Conservation (phyloP, 257 asterid genomes). For the Solanum tarijense region DNA sequence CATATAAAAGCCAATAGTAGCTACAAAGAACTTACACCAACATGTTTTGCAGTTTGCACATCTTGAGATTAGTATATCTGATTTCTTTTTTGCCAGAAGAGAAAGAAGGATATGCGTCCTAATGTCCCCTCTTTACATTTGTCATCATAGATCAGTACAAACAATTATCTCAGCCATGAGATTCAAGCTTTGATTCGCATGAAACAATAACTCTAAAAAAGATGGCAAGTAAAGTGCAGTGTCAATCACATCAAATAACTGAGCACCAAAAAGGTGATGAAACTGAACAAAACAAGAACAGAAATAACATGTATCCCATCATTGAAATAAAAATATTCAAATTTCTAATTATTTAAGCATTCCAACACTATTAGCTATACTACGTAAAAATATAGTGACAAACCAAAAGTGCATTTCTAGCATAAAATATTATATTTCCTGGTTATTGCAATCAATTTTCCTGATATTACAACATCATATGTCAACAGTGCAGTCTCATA, state of each 20-base stretch:
- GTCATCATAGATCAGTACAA: neutral
- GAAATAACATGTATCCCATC: neutral
- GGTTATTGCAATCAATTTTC: neutral
- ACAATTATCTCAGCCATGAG: neutral
- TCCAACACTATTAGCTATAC: neutral
- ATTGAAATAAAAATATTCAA: neutral
- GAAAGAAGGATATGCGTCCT: neutral
- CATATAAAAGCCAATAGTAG: neutral
- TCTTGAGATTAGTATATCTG: neutral
- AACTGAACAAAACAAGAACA: neutral
- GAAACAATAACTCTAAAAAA: neutral
- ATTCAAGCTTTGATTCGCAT: neutral
- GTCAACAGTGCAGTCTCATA: neutral
- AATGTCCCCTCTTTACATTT: neutral
- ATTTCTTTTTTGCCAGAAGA: neutral
- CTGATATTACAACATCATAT: neutral
- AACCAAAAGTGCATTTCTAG: neutral
- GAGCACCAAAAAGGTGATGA: neutral
- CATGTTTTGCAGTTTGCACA: neutral
- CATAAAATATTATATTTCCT: neutral
- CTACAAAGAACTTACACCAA: neutral
- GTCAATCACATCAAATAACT: neutral
- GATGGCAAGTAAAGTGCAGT: neutral
- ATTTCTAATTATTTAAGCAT: neutral
- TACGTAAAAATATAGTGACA: neutral